Conservation (phyloP, 2,329 filamentous ascomycete genomes). For the Phoma herbarum region DNA sequence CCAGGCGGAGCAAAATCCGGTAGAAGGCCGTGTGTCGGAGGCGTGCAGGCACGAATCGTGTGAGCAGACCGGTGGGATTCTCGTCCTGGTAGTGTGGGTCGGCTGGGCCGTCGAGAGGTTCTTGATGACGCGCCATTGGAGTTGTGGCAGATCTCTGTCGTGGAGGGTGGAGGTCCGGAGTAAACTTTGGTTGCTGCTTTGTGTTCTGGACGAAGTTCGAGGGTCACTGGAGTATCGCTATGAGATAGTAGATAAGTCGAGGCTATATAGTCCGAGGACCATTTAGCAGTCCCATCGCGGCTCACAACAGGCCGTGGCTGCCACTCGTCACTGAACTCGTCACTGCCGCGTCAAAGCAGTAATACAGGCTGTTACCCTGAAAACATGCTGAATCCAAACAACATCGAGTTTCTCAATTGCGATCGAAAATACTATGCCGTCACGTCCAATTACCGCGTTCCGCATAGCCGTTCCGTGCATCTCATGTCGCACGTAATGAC, state of each 20-base stretch:
- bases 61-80: conserved; percentile 41
- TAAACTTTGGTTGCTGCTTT: too few species aligned
- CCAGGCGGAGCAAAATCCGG: conserved; percentile 47
- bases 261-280: conserved; percentile 3
- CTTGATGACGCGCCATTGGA: conserved; percentile 23
- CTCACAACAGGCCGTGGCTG: not conserved
- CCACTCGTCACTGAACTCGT: conserved; percentile 11
- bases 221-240: not conserved
- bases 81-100: conserved; percentile 20
- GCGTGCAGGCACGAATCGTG: conserved; percentile 40
- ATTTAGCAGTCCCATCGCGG: not conserved
- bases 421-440: conserved; percentile 3
- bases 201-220: not conserved
- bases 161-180: too few species aligned
- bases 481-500: conserved; percentile 15
- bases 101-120: conserved; percentile 26
- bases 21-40: conserved; percentile 36
- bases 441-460: conserved; percentile 1
- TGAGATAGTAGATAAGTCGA: not conserved
- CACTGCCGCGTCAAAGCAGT: not conserved
- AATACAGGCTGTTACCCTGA: not conserved
- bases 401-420: not conserved
- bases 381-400: not conserved
- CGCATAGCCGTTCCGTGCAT: conserved; percentile 2
- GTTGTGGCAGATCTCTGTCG: too few species aligned